Conservation (phyloP, 495 filamentous ascomycete species). For the Penicillium lividum region DNA sequence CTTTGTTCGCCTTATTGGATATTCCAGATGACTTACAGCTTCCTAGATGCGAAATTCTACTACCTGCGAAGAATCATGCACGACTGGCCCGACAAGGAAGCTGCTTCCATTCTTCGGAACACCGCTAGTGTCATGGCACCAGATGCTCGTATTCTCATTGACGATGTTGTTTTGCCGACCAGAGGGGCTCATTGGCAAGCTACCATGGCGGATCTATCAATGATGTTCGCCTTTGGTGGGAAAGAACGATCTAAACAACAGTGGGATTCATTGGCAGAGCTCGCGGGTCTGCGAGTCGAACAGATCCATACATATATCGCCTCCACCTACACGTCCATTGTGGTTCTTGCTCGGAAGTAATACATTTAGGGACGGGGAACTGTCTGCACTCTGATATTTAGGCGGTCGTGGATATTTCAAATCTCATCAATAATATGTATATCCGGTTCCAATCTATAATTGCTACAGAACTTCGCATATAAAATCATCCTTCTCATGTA, state of each 20-base stretch:
- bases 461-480: not conserved
- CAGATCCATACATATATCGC: conserved; percentile 41
- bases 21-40: not conserved
- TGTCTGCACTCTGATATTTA: not conserved
- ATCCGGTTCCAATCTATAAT: not conserved
- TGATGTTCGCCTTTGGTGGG: conserved; percentile 39
- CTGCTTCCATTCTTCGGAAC: conserved; percentile 35
- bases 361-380: not conserved
- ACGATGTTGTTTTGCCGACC: conserved; percentile 42
- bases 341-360: conserved; percentile 26
- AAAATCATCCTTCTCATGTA: not conserved
- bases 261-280: conserved; percentile 41
- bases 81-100: conserved; percentile 37
- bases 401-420: no score
- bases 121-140: conserved; percentile 31
- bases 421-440: not conserved
- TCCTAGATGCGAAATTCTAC: conserved; percentile 42
- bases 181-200: conserved; percentile 30
- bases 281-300: conserved; percentile 43
- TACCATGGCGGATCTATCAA: conserved; percentile 35
- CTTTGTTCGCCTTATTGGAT: not conserved
- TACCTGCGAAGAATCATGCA: conserved; percentile 45
- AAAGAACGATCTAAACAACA: conserved; percentile 38
- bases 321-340: conserved; percentile 23
- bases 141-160: conserved; percentile 42